A percentile compares a stretch with the other conserved stretches of the same genome.
These are phyloP conservation scores for Phascolomyces articulosus DNA, from an alignment of 371 early-diverging fungal species.

Conservation along the genomic window DNA sequence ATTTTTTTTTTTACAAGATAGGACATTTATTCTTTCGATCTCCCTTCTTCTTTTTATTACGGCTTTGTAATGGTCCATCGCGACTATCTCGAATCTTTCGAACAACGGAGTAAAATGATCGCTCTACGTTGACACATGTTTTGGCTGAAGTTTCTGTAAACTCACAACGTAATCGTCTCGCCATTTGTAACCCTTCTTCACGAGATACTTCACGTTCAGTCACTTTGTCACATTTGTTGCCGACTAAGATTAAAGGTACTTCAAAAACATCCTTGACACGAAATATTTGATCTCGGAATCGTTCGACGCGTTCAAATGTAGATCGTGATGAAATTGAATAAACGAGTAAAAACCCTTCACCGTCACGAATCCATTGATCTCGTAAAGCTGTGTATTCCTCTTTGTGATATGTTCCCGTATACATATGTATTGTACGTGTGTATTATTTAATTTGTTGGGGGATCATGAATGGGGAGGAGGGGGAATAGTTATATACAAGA, in stretches of 20 bases:
- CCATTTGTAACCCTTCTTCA: conserved; percentile 43
- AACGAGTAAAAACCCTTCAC: conserved; percentile 87
- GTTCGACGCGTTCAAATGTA: conserved; percentile 80
- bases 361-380: conserved; percentile 54
- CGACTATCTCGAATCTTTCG: conserved; percentile 48
- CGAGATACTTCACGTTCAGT: conserved; percentile 75
- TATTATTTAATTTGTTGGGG: too few species aligned
- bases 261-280: conserved; percentile 81
- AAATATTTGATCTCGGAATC: conserved; percentile 80
- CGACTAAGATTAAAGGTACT: conserved; percentile 86
- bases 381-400: conserved; percentile 74
- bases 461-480: too few species aligned
- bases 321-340: conserved; percentile 86
- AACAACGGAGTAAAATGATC: conserved; percentile 59
- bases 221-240: conserved; percentile 87
- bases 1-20: conserved; percentile 12
- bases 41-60: conserved; percentile 13
- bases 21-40: conserved; percentile 20
- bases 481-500: too few species aligned
- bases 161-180: conserved; percentile 42
- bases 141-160: conserved; percentile 85
- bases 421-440: not conserved
- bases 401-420: conserved; percentile 21
- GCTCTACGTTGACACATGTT: conserved; percentile 77
- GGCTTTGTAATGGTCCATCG: conserved; percentile 11